Percentiles rank a stretch among this genome's conserved stretches.
These are phyloP conservation scores for Hibiscus trionum DNA, from an alignment of 345 rosid species.

Conservation along the genomic window DNA sequence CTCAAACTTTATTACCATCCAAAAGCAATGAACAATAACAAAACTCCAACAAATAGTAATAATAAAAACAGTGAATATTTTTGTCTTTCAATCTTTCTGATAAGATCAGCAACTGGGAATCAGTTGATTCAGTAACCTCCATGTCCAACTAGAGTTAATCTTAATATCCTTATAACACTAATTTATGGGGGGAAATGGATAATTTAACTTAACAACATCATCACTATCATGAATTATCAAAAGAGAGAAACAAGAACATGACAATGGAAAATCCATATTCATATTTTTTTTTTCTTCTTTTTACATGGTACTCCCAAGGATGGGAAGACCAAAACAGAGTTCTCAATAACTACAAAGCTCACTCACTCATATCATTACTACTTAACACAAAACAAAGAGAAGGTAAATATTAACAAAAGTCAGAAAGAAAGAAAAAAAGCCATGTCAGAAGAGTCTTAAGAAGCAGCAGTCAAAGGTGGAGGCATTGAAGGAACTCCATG, in stretches of 20 bases:
- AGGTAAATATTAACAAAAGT: constrained; percentile 25
- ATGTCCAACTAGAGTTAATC: too few species aligned
- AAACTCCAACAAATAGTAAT: not conserved
- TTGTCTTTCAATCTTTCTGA: not conserved
- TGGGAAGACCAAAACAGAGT: constrained; percentile 2
- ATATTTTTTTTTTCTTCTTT: constrained; percentile 18
- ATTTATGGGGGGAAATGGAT: too few species aligned
- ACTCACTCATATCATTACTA: constrained; percentile 6
- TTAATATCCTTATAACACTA: too few species aligned
- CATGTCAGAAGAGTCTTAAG: constrained; percentile 27
- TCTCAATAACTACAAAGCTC: not conserved
- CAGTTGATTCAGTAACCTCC: too few species aligned
- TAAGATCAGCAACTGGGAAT: not conserved
- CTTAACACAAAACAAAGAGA: not conserved
- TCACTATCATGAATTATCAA: not conserved
- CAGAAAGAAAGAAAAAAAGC: constrained; percentile 21
- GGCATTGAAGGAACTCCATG: constrained; percentile 24
- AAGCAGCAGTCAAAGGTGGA: constrained; percentile 54
- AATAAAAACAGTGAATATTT: not conserved
- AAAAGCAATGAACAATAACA: not conserved
- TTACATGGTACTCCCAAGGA: constrained; percentile 21
- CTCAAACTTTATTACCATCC: not conserved
- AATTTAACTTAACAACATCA: not conserved
- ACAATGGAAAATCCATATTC: constrained; percentile 16
- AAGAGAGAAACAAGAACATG: not conserved